These are phyloP conservation scores for Leersia perrieri DNA, from an alignment of 176 grass and related monocot genomes.

Conservation along the genomic window DNA sequence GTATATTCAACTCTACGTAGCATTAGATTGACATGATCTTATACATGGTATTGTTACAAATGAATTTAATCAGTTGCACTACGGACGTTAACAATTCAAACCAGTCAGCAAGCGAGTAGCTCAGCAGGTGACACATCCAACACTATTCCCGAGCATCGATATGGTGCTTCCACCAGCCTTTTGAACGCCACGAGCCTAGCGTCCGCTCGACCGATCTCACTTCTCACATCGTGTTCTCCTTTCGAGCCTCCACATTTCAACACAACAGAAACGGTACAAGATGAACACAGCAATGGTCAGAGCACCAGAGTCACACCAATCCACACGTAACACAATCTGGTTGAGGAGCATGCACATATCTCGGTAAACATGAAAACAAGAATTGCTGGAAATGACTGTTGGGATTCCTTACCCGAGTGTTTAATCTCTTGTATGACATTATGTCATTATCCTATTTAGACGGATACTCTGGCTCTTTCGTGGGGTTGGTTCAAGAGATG, in stretches of 20 bases:
- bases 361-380: neutral
- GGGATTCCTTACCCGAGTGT: neutral
- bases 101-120: conserved; percentile 23
- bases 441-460: conserved; percentile 72
- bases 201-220: neutral
- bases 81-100: conserved; percentile 7
- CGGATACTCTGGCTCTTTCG: conserved; percentile 73
- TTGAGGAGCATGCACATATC: neutral
- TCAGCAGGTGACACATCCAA: neutral
- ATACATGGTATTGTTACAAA: conserved; percentile 26
- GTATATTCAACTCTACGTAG: conserved; percentile 16
- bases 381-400: neutral
- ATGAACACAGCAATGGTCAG: conserved; percentile 8
- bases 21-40: conserved; percentile 2
- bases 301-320: neutral
- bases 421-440: conserved; percentile 10
- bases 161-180: neutral
- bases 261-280: conserved; percentile 3
- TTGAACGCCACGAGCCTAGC: neutral
- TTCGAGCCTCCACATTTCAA: neutral
- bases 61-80: conserved; percentile 40
- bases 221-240: neutral
- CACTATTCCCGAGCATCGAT: conserved; percentile 19
- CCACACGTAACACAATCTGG: neutral
- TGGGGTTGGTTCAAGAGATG: conserved; percentile 69